A percentile compares a stretch with the other conserved stretches of the same genome.
These are phyloP conservation scores for Thermomyces lanuginosus DNA, from an alignment of 2,329 filamentous ascomycete genomes.

Conservation along the genomic window DNA sequence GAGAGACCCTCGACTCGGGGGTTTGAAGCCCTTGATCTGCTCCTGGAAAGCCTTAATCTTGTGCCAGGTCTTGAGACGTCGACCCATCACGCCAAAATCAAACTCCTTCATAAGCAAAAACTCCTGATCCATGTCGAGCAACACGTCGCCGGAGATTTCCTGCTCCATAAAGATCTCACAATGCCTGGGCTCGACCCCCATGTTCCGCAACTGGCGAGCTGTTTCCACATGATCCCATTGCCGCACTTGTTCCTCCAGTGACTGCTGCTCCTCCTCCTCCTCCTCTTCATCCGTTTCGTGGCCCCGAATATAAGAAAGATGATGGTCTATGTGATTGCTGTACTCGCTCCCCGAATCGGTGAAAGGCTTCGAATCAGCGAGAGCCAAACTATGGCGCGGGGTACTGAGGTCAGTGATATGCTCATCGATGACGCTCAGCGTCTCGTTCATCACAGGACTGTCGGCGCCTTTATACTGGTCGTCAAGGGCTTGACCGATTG, in stretches of 20 bases:
- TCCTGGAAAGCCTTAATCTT: conserved; percentile 87
- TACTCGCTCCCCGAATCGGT: conserved; percentile 84
- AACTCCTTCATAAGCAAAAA: conserved; percentile 93
- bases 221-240: conserved; percentile 68
- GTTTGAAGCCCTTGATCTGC: conserved; percentile 52
- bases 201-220: conserved; percentile 71
- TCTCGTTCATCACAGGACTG: conserved; percentile 80
- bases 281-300: conserved; percentile 95
- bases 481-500: conserved; percentile 31
- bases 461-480: conserved; percentile 39
- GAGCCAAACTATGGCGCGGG: conserved; percentile 38
- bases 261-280: conserved; percentile 57
- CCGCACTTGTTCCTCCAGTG: conserved; percentile 58
- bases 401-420: conserved; percentile 78
- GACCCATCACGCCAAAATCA: conserved; percentile 77
- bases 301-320: conserved; percentile 80
- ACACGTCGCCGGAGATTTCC: conserved; percentile 84
- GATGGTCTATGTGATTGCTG: conserved; percentile 58
- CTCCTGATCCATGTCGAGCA: conserved; percentile 87
- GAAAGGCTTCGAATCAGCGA: conserved; percentile 36
- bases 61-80: conserved; percentile 86
- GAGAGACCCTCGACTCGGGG: conserved; percentile 18
- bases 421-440: conserved; percentile 88
- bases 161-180: conserved; percentile 92
- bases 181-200: conserved; percentile 72